Conservation (phyloP, 2,329 filamentous ascomycete genomes). For the Xylariaceae sp. region DNA sequence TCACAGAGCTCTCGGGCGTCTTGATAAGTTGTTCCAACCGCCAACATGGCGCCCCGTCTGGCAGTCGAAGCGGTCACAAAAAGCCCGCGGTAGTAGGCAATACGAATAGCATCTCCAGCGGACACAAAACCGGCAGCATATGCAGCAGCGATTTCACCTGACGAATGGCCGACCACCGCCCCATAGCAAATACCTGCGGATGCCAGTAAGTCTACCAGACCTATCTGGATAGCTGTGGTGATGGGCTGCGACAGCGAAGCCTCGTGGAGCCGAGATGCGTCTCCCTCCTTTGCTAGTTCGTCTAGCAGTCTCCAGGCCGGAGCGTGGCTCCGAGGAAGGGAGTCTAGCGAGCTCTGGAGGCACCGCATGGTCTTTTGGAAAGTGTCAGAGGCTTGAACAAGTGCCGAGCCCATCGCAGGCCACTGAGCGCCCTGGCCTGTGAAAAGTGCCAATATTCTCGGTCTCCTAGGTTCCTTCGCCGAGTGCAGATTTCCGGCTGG, state of each 20-base stretch:
- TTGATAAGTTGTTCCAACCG: constrained; percentile 34
- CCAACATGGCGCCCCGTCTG: constrained; percentile 42
- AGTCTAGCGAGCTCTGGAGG: constrained; percentile 16
- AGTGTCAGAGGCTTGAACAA: constrained; percentile 12
- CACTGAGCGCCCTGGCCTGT: constrained; percentile 26
- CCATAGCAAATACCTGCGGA: background rate
- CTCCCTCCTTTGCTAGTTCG: constrained; percentile 12
- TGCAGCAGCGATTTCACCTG: constrained; percentile 6
- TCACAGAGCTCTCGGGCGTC: constrained; percentile 29
- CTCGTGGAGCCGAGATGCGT: constrained; percentile 7
- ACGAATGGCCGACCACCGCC: constrained; percentile 2
- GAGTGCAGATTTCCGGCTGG: background rate
- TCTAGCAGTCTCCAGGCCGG: constrained; percentile 15
- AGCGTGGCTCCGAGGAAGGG: constrained; percentile 11
- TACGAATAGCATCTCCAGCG: background rate
- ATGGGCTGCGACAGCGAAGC: constrained; percentile 21
- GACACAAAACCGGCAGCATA: constrained; percentile 1
- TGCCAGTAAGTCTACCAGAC: constrained; percentile 27
- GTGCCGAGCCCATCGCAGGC: constrained; percentile 21
- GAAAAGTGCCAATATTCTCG: constrained; percentile 1
- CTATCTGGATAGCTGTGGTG: constrained; percentile 36
- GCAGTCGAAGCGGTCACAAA: constrained; percentile 23
- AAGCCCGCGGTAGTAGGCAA: constrained; percentile 39
- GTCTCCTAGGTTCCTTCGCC: background rate
- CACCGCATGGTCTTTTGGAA: constrained; percentile 12